Evolutionary conservation across 441 rosid genomes (phyloP), one percentile per base, ranked within the genome.

Genomic region (Lepidium campestre): DNA sequence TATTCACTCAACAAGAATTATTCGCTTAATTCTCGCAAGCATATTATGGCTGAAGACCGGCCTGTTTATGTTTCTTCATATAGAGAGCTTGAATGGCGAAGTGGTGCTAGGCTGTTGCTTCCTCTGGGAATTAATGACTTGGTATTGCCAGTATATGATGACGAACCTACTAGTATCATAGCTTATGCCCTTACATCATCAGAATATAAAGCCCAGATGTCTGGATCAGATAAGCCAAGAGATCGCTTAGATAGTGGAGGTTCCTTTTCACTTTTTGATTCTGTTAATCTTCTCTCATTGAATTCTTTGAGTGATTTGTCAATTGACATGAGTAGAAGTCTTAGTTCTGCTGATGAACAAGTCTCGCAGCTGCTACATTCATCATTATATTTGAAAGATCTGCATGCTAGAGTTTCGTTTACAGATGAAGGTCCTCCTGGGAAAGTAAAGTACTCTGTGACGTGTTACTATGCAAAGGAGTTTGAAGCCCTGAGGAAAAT

Each of bases 401-500:
- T 82, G 69, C 89, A 84, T 70, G 82, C 81, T 34, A 84, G 82
- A 66, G 61, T 85, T 54, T 80, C 80, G 56, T 87, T 87, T 76
- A 52, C 83, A 45, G 89, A 84, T 69, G 87, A 83, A 66, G 78
- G 85, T 35, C 82, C 81, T 53, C 79, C 80, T 37, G 85, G 93
- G 47, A 86, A 82, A 64, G 85, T 79, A 34, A 85, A 84, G 79
- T 85, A 79, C 61, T 70, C 84, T 6, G 88, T 88, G 49, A 85
- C 81, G 7, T 88, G 89, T 75, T 87, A 88, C 57, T 88, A 81
- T 71, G 91, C 91, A 5, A 88, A 84, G 81, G 73, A 83, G 49
- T 85, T 88, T 75, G 91, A 88, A 73, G 82, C 86, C 62, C 78
- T 88, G 67, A 82, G 94, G 85, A 81, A 73, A 80, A 85, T 75